A percentile compares a stretch with the other conserved stretches of the same genome.
These are phyloP conservation scores for Penicillium daleae DNA, from an alignment of 495 filamentous ascomycete species.

Conservation along the genomic window DNA sequence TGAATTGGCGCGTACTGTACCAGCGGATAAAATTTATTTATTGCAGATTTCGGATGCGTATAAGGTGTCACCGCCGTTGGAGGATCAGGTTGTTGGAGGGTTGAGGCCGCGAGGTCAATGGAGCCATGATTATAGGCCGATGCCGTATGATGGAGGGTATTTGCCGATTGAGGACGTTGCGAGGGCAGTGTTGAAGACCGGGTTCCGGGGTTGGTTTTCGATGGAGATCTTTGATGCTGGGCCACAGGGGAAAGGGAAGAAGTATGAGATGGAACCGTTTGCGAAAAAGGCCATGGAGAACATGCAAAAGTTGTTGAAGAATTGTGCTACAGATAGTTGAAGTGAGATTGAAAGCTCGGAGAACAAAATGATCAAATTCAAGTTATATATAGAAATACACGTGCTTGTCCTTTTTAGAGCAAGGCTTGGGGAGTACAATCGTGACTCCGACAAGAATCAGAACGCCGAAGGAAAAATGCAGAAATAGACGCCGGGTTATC, in stretches of 20 bases:
- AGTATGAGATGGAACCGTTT: conserved; percentile 62
- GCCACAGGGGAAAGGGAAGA: conserved; percentile 57
- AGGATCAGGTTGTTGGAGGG: conserved; percentile 46
- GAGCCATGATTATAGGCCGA: conserved; percentile 72
- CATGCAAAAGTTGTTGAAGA: conserved; percentile 56
- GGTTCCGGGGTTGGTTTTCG: conserved; percentile 73
- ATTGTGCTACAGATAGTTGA: conserved; percentile 36
- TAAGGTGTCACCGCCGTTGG: conserved; percentile 55
- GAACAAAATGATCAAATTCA: conserved; percentile 8
- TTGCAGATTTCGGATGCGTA: conserved; percentile 84
- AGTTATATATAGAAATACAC: conserved; percentile 12
- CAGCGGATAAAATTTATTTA: conserved; percentile 73
- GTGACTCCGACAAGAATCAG: conserved; percentile 7
- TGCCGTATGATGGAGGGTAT: conserved; percentile 75
- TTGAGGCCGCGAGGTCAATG: conserved; percentile 65
- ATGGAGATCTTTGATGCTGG: conserved; percentile 79
- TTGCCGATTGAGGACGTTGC: conserved; percentile 69
- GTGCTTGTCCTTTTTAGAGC: not conserved
- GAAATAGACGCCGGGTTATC: conserved; percentile 30
- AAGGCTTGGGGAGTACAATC: not conserved
- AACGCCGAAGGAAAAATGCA: conserved; percentile 33
- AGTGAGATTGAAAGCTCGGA: not conserved
- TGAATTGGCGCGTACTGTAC: conserved; percentile 58
- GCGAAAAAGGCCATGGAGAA: conserved; percentile 63
- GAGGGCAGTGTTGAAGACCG: conserved; percentile 68